These are phyloP conservation scores for Saturnispora serradocipensis DNA, from an alignment of 805 yeast species.

Conservation along the genomic window DNA sequence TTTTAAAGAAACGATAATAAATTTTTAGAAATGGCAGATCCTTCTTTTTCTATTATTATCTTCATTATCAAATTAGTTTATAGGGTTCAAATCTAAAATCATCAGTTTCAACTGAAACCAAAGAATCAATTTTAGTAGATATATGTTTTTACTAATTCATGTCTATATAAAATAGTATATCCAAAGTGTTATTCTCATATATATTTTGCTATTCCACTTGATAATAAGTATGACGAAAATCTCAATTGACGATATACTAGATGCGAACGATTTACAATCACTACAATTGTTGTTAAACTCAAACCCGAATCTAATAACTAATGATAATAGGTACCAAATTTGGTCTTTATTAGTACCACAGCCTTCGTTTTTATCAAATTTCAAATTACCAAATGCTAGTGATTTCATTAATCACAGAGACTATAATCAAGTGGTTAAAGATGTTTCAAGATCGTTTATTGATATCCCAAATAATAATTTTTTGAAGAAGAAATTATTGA, in stretches of 20 bases:
- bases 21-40: background rate
- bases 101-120: background rate
- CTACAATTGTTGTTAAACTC: constrained; percentile 13
- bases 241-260: constrained; percentile 19
- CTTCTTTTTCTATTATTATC: background rate
- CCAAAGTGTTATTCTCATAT: background rate
- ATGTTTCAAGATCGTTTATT: constrained; percentile 64
- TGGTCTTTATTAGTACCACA: constrained; percentile 42
- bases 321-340: constrained; percentile 31
- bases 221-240: background rate
- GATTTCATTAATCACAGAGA: constrained; percentile 42
- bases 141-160: background rate
- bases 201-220: background rate
- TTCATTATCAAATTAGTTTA: too few species aligned
- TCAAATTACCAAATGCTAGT: background rate
- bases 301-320: constrained; percentile 39
- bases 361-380: background rate
- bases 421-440: constrained; percentile 71
- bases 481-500: constrained; percentile 34
- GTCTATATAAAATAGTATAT: too few species aligned
- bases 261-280: constrained; percentile 19
- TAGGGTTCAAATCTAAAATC: background rate
- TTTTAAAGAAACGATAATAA: background rate
- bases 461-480: constrained; percentile 21
- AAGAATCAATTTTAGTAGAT: background rate